A percentile compares a stretch with the other conserved stretches of the same genome.
These are phyloP conservation scores for Tulasnella sp. DNA, from an alignment of 768 basidiomycete genomes.

Conservation along the genomic window DNA sequence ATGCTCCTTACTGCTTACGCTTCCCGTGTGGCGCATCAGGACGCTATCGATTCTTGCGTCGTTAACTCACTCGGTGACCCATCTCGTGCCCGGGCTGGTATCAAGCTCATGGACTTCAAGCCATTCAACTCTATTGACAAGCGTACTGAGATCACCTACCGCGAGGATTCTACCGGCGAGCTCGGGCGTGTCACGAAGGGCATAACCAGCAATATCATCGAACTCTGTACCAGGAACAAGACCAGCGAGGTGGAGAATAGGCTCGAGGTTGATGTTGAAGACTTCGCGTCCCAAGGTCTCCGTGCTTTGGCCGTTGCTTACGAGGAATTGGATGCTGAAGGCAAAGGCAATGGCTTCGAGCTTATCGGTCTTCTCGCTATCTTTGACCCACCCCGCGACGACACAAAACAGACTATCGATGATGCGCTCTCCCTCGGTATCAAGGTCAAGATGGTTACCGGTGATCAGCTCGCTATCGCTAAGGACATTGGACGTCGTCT, in stretches of 20 bases:
- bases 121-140: slow-evolving; percentile 99
- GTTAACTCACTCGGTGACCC: slow-evolving; percentile 68
- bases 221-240: slow-evolving; percentile 96
- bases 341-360: slow-evolving; percentile 93
- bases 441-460: slow-evolving; percentile 99
- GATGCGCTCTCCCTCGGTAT: slow-evolving; percentile 94
- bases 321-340: slow-evolving; percentile 81
- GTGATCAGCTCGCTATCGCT: slow-evolving; percentile 98
- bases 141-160: slow-evolving; percentile 97
- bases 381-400: slow-evolving; percentile 94
- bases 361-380: slow-evolving; percentile 95
- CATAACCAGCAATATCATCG: slow-evolving; percentile 98
- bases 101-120: slow-evolving; percentile 97
- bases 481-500: slow-evolving; percentile 99
- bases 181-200: slow-evolving; percentile 99
- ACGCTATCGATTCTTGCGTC: slow-evolving; percentile 88
- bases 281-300: slow-evolving; percentile 90
- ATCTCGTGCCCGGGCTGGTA: slow-evolving; percentile 71
- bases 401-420: slow-evolving; percentile 98
- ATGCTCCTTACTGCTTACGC: slow-evolving; percentile 91
- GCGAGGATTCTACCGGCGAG: slow-evolving; percentile 85
- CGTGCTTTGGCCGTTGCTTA: slow-evolving; percentile 94
- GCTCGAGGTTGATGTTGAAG: slow-evolving; percentile 92
- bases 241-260: slow-evolving; percentile 81
- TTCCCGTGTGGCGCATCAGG: slow-evolving; percentile 97